Base-by-base conservation (phyloP, 805 yeast genomes). In the Candida piceae region DNA sequence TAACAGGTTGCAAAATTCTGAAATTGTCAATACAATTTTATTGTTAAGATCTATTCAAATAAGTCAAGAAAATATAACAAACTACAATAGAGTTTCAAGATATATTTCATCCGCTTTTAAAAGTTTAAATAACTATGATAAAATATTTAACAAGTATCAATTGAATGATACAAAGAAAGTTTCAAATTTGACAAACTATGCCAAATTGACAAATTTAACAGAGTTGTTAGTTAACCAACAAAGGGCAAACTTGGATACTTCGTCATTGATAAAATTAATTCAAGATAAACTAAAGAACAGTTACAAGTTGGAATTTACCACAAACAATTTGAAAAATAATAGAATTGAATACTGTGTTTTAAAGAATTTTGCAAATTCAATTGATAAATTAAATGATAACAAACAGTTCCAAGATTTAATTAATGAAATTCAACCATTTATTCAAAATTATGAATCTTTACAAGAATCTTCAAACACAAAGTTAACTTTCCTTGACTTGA, bases 41-140 rank as follows among this genome's bases (percentile, higher is more conserved):
- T 33, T 55, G n/a, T 25, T 57, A 33, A 46, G 59, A 32, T 46
- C 55, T 4, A 29, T 50, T 8, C 45, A 52, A 34, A 36, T 51
- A 6, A 36, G 39, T 16, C 29, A 40, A 10, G 17, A 38, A 7
- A 40, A 33, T 15, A 31, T 36, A n/a, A 32, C 41, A 5, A 31
- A 33, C 11, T 33, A 45, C n/a, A 43, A 44, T 15, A 45, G 45
- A 43, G 44, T 48, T 16, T 26, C 34, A 22, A 31, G 33, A 11
- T n/a, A n/a, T n/a, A n/a, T n/a, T n/a, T n/a, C n/a, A n/a, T n/a
- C 40, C 23, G 49, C 45, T 24, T 42, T 44, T 17, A 29, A 35
- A 9, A 48, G 21, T 10, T n/a, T 18, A 13, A 10, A 13, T 21
- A 11, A 18, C n/a, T 16, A 31, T 21, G 17, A 20, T 10, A 22